Base-by-base conservation (phyloP, 2,329 filamentous ascomycete genomes). In the Neurospora sp. region DNA sequence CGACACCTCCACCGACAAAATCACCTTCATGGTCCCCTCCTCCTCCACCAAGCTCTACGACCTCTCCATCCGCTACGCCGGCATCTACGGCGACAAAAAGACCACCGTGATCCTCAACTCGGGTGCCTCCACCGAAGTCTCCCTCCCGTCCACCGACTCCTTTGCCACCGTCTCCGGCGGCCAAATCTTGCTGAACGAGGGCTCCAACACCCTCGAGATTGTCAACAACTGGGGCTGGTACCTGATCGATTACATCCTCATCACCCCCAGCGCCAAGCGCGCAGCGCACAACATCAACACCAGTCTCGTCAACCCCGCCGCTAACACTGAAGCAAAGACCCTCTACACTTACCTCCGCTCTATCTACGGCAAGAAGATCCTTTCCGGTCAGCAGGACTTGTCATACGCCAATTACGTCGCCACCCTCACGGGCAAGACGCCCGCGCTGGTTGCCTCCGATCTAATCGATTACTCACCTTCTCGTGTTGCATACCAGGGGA, bases 201-300 rank as follows among this genome's bases (percentile, higher is more conserved):
- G 82, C 17, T 70, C 73, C 62, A 84, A 84, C 76, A 84, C 80
- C 0, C 80, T 84, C 68, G 77, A 82, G 46, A 80, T 84, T 66
- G 78, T 82, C 68, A 82, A 75, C 76, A 82, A 84, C 76, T 84
- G 83, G 83, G 83, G 83, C 70, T 84, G 81, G 82, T 82, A 81
- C 72, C 79, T 84, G 28, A 81, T 83, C 68, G 83, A 85, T 73
- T 79, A 78, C 69, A 81, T 84, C 73, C 79, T 73, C 9, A n/a
- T 75, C 28, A 73, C 71, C 1, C 73, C 74, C n/a, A 71, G 71
- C 2, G 58, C 71, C 8, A 68, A 72, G 0, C 73, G 74, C 9
- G 68, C 73, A 0, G 46, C 71, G 2, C 73, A 74, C 70, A 52
- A 72, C 33, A 75, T 75, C 71, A 73, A 71, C 46, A 11, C 72